Evolutionary conservation across 2,329 filamentous ascomycete species (phyloP).

Genomic region (Parasarocladium wereldwijsianum): DNA sequence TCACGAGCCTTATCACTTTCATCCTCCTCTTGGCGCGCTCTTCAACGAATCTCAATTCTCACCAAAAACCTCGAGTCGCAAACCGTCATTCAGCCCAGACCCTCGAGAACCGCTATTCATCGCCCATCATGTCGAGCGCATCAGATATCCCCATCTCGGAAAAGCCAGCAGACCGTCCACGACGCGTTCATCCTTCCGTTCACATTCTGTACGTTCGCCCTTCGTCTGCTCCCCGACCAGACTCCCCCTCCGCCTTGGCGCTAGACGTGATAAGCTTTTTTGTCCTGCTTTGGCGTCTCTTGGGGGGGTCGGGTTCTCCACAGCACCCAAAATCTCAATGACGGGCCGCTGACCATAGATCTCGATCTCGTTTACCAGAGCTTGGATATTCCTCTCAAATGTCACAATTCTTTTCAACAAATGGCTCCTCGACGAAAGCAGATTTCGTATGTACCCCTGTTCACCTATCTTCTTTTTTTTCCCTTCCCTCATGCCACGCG

Average conservation of each 20-base stretch:
- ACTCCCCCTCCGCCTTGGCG: not conserved
- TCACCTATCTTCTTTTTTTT: not conserved
- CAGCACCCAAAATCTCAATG: not conserved
- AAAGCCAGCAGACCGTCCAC: slow-evolving; percentile 1
- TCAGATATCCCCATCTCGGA: slow-evolving; percentile 1
- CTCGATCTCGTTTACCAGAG: slow-evolving; percentile 2
- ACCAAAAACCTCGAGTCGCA: not conserved
- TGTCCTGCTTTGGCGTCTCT: not conserved
- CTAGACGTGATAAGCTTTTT: not conserved
- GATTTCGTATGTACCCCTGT: slow-evolving; percentile 50
- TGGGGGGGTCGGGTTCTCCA: not conserved
- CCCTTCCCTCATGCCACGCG: no score
- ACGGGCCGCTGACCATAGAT: slow-evolving; percentile 3
- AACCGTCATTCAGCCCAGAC: not conserved
- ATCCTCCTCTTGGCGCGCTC: not conserved
- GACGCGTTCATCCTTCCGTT: slow-evolving; percentile 2
- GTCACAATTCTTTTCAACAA: slow-evolving; percentile 87
- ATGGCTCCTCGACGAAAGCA: slow-evolving; percentile 61
- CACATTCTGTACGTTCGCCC: slow-evolving; percentile 4
- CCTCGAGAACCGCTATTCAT: no score
- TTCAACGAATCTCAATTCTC: not conserved
- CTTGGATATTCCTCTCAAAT: slow-evolving; percentile 78
- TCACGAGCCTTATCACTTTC: not conserved
- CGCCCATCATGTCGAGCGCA: slow-evolving; percentile 1
- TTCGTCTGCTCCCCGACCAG: not conserved